Conservation (phyloP, 2,329 filamentous ascomycete genomes). For the Arthroderma uncinatum region DNA sequence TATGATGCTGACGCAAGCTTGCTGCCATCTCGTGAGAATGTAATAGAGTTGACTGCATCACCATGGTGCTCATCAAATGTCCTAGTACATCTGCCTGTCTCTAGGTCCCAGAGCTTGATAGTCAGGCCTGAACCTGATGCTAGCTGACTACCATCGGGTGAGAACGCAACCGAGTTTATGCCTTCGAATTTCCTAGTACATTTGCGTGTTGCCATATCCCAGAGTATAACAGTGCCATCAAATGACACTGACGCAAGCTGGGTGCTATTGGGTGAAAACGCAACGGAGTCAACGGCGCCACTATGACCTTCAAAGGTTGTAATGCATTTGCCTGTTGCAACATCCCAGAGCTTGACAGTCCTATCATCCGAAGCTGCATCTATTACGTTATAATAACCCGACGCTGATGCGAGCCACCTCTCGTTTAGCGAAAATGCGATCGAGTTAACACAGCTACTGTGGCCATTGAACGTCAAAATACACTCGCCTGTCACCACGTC, state of each 20-base stretch:
- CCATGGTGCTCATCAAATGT: not conserved
- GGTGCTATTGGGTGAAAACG: not conserved
- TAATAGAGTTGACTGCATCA: not conserved
- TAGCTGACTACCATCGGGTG: not conserved
- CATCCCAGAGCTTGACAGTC: conserved; percentile 82
- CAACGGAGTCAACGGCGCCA: not conserved
- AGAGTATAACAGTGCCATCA: conserved; percentile 1
- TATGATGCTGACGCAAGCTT: conserved; percentile 52
- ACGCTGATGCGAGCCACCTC: not conserved
- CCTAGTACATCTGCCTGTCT: not conserved
- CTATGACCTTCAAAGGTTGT: not conserved
- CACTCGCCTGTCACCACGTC: not conserved
- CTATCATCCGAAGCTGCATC: too few species aligned
- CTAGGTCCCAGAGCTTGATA: not conserved
- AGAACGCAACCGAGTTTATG: not conserved
- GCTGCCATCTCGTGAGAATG: not conserved
- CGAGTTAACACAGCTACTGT: not conserved
- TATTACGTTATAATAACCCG: conserved; percentile 50
- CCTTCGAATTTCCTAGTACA: not conserved
- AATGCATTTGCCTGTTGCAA: conserved; percentile 34
- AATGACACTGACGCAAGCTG: not conserved
- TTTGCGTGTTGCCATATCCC: not conserved
- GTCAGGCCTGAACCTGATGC: not conserved
- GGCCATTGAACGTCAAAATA: not conserved
- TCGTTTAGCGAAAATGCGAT: not conserved